Percentiles rank a stretch among this genome's conserved stretches.
Conservation (phyloP, 148 eudicot species). For the Dianthus caryophyllus region DNA sequence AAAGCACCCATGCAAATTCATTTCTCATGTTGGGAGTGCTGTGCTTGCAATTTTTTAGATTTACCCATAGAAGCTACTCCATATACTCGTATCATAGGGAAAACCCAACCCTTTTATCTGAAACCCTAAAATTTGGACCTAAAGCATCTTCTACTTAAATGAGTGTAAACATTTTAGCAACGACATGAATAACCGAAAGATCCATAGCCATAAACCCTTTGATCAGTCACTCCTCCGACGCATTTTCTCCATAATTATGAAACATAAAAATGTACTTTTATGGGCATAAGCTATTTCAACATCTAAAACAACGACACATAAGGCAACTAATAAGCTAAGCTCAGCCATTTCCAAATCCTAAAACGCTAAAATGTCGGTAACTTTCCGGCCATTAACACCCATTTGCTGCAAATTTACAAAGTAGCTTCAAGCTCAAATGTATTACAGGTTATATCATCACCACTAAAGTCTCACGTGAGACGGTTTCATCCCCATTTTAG, state of each 20-base stretch:
- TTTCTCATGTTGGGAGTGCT: too few species aligned
- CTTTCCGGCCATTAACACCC: neutral
- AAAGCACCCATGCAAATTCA: too few species aligned
- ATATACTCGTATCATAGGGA: too few species aligned
- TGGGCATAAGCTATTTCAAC: neutral
- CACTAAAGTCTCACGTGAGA: too few species aligned
- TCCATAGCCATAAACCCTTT: too few species aligned
- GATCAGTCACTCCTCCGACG: neutral
- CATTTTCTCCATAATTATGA: neutral
- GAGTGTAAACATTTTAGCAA: too few species aligned
- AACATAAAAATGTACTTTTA: neutral
- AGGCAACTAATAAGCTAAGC: neutral
- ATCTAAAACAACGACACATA: neutral
- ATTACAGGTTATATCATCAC: neutral
- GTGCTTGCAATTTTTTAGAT: too few species aligned
- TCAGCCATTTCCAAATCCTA: neutral
- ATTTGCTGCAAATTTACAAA: neutral
- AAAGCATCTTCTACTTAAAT: too few species aligned
- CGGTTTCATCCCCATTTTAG: neutral
- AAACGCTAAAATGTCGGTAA: neutral
- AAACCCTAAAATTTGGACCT: too few species aligned
- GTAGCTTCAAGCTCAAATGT: neutral
- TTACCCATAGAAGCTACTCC: too few species aligned
- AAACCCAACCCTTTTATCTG: too few species aligned
- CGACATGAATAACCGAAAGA: too few species aligned